Evolutionary conservation across 768 basidiomycete genomes (phyloP), one percentile per base, ranked within the genome.

Genomic region (Trametes gibbosa): DNA sequence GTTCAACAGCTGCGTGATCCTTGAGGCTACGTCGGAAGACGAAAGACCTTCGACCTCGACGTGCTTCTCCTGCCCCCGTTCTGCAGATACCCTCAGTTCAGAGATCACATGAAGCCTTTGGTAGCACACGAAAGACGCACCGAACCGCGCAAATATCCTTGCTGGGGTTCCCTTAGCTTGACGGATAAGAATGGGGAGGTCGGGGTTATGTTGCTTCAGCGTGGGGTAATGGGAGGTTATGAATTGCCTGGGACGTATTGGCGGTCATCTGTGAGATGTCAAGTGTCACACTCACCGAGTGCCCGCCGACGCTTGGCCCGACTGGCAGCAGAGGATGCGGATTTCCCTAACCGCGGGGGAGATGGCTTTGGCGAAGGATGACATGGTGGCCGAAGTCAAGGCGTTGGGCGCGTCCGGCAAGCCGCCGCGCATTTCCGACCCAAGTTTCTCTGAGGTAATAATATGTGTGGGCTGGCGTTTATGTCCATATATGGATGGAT

Each of bases 201-300:
- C 86, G 39, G 91, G 92, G 69, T 94, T 94, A 72, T 87, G 76
- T 70, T 89, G 81, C 76, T 93, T 92, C 68, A 92, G 82, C 52
- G 77, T 65, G 5, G 88, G 84, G 69, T 93, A 92, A 63, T 84
- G 82, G 25, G 89, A 80, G 42, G 84, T 72, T 67, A 94, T 83
- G 74, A 92, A 94, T 74, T 92, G 85, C 65, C 92, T 93, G 71
- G 14, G 27, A 21, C 39, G 10, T 25, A 50, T 51, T 29, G 49
- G 19, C 14, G 10, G 3, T 24, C 19, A 3, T 9, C 40, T 5
- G 14, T 19, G 9, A 19, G 23, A 5, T 19, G 29, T 17, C 25
- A 23, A n/a, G 25, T 12, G 14, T 14, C 13, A 1, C 7, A n/a
- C 79, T 69, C 10, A 92, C 92, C 92, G 80, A 62, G 87, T 87